Evolutionary conservation across 768 basidiomycete species (phyloP).

Genomic region (Macrolepiota dolichaula): DNA sequence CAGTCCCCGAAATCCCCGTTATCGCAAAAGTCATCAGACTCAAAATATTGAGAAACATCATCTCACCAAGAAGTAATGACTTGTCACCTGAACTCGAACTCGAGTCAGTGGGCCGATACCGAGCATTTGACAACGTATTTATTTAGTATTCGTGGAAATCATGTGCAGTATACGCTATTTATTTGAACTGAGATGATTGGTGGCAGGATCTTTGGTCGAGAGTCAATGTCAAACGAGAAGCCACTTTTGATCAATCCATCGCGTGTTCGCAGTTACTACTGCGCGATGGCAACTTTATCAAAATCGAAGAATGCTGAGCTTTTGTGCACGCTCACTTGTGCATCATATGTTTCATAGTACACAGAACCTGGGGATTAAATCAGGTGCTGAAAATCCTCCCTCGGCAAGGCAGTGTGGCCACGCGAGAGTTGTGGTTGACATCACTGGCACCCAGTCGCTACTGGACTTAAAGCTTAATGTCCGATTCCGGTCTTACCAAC

Average conservation of each 20-base stretch:
- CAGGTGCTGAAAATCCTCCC: not conserved
- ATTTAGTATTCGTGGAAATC: not conserved
- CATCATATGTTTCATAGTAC: not conserved
- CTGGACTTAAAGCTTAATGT: not conserved
- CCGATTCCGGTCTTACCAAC: not conserved
- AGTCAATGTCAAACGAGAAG: not conserved
- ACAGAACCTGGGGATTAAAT: not conserved
- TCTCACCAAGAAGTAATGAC: not conserved
- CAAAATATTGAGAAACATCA: not conserved
- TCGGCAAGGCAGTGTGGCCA: not conserved
- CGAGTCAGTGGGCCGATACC: not conserved
- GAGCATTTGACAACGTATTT: not conserved
- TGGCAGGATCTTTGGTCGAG: not conserved
- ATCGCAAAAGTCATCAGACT: not conserved
- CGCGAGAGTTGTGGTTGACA: not conserved
- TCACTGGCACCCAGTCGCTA: not conserved
- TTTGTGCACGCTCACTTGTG: not conserved
- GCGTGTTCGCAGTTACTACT: not conserved
- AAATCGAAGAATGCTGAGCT: no score
- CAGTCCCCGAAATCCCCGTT: not conserved
- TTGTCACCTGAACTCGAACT: not conserved
- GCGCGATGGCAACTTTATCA: not conserved
- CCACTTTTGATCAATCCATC: not conserved
- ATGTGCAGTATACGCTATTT: not conserved
- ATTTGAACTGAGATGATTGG: not conserved